Evolutionary conservation across 805 yeast species (phyloP).

Genomic region (Starmerella apicola): DNA sequence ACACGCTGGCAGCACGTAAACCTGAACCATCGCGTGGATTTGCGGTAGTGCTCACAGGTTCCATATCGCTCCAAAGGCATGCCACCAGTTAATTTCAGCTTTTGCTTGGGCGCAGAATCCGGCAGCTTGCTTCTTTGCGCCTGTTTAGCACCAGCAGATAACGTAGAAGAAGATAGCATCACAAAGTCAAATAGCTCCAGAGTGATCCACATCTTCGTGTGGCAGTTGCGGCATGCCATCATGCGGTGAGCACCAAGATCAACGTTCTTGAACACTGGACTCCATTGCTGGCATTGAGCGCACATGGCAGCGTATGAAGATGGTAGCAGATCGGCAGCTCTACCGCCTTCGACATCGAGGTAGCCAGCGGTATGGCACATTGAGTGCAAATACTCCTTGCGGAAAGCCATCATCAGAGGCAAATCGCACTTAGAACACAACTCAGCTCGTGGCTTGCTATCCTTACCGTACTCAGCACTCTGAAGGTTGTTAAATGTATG

Average conservation of each 20-base stretch:
- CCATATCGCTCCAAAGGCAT: slow-evolving; percentile 31
- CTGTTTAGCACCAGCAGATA: slow-evolving; percentile 12
- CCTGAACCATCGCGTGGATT: slow-evolving; percentile 34
- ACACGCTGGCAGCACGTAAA: slow-evolving; percentile 33
- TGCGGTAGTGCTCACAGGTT: slow-evolving; percentile 31
- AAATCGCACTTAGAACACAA: slow-evolving; percentile 28
- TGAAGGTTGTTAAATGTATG: slow-evolving; percentile 27
- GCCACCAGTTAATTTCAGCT: slow-evolving; percentile 28
- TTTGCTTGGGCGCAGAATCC: slow-evolving; percentile 19
- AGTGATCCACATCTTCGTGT: slow-evolving; percentile 26
- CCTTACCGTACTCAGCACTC: slow-evolving; percentile 27
- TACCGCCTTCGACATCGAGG: slow-evolving; percentile 31
- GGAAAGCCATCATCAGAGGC: slow-evolving; percentile 27
- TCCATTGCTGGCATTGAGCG: slow-evolving; percentile 25
- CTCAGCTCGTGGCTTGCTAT: slow-evolving; percentile 24
- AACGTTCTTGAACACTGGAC: slow-evolving; percentile 25
- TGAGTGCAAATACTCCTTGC: slow-evolving; percentile 30
- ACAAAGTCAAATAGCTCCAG: slow-evolving; percentile 27
- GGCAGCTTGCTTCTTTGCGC: slow-evolving; percentile 10
- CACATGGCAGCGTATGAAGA: slow-evolving; percentile 30
- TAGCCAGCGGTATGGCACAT: slow-evolving; percentile 26
- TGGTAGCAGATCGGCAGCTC: slow-evolving; percentile 28
- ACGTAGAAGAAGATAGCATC: slow-evolving; percentile 24
- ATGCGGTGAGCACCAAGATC: slow-evolving; percentile 26
- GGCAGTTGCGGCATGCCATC: slow-evolving; percentile 29